Evolutionary conservation across 345 rosid species (phyloP).

Genomic region (Citrus australasica): DNA sequence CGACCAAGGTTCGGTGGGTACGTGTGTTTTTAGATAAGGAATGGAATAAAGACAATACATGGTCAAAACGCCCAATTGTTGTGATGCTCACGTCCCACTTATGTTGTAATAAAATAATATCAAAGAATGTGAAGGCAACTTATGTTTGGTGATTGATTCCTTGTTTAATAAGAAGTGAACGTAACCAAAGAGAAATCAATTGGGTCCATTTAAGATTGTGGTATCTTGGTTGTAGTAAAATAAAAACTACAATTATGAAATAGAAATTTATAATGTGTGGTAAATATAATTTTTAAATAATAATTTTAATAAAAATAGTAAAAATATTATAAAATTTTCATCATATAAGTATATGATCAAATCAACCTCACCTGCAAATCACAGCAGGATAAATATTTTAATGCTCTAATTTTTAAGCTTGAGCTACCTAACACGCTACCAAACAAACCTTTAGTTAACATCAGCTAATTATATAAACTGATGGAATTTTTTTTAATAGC

Average conservation of each 20-base stretch:
- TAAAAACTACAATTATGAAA: too few relatives aligned
- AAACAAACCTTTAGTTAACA: too few relatives aligned
- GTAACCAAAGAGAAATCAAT: background rate
- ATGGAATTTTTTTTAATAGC: too few relatives aligned
- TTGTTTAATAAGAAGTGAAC: slow-evolving; percentile 18
- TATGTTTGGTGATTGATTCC: background rate
- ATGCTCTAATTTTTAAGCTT: accelerated
- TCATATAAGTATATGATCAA: accelerated
- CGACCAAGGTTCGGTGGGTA: background rate
- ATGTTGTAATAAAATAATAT: background rate
- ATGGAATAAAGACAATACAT: background rate
- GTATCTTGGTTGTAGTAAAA: too few relatives aligned
- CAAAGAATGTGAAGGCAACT: too few relatives aligned
- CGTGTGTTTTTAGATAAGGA: background rate
- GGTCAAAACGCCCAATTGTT: background rate
- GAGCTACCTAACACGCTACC: accelerated
- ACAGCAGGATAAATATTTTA: accelerated
- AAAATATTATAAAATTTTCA: too few relatives aligned
- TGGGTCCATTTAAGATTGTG: accelerated
- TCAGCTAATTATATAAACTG: too few relatives aligned
- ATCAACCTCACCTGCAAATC: accelerated
- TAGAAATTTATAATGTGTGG: too few relatives aligned
- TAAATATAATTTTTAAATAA: too few relatives aligned
- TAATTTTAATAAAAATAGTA: too few relatives aligned
- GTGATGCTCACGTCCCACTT: background rate